Evolutionary conservation across 2,329 filamentous ascomycete species (phyloP), one percentile per base, ranked within the genome.

Genomic region (Arachnomyces sp.): DNA sequence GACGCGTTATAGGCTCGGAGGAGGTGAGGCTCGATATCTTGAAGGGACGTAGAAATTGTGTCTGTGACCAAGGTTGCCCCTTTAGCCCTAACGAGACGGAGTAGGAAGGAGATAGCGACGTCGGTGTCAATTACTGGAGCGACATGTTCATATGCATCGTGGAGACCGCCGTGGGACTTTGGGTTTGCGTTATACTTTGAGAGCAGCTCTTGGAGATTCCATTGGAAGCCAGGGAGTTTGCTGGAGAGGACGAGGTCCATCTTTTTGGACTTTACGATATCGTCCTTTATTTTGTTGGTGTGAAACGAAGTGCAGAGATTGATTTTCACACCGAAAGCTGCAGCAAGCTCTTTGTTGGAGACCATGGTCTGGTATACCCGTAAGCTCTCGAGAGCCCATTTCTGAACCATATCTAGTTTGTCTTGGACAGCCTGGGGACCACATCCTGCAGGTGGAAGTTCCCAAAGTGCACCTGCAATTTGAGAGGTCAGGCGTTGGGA

Each of bases 91-190:
- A 71, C 63, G 1, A 70, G 58, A 28, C 53, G 50, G 45, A 58
- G 66, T 36, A 70, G 51, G 53, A 60, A 69, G 15, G 48, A 45
- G 65, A 70, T 71, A 20, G 59, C 59, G 31, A 56, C 47, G 46
- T 71, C 67, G 0, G 67, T 69, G 47, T 71, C 66, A 43, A 72
- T 70, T 38, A 70, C 55, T 1, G 67, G 68, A 1, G 67, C 61
- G 34, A 66, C 51, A 36, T 66, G 50, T 44, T 70, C 63, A 45
- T 70, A 71, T 4, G 66, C 68, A 28, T 71, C 64, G 9, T 25
- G 20, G 9, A 25, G 20, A 9, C 20, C 20, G 20, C 20, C 20
- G 32, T 37, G 28, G n/a, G 39, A 33, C n/a, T 37, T 37, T 4
- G 32, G 16, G 31, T 41, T 41, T 16, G 15, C 34, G n/a, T 31